Conservation (phyloP, 768 basidiomycete species). For the Trametes cingulata region DNA sequence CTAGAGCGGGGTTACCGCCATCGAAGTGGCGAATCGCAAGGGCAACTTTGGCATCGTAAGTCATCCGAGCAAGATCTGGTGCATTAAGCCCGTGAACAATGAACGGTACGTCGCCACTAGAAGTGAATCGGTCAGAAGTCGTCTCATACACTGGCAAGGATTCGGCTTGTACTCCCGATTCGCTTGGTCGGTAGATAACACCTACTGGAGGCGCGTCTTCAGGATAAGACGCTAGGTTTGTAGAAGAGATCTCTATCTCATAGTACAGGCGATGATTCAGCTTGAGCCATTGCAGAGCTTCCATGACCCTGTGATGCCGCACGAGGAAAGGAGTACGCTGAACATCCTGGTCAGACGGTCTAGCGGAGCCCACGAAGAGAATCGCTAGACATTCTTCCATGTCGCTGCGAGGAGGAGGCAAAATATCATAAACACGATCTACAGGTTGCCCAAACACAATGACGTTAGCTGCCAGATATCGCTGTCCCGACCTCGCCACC, state of each 20-base stretch:
- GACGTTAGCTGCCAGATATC: neutral
- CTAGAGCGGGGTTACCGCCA: neutral
- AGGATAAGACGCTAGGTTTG: neutral
- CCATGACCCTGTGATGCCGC: neutral
- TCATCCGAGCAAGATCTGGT: neutral
- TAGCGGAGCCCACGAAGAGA: neutral
- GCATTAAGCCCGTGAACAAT: neutral
- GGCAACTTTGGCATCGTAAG: neutral
- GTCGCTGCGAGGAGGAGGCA: neutral
- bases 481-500: neutral
- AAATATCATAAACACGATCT: neutral
- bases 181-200: neutral
- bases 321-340: neutral
- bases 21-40: neutral
- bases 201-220: neutral
- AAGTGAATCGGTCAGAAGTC: neutral
- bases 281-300: neutral
- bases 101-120: neutral
- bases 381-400: neutral
- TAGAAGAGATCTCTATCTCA: neutral
- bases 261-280: neutral
- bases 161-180: neutral
- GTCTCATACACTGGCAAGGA: too few species aligned
- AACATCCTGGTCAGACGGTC: neutral
- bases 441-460: neutral